A percentile compares a stretch with the other conserved stretches of the same genome.
Conservation (phyloP, 2,329 filamentous ascomycete genomes). For the Neofusicoccum kwambonambiense region DNA sequence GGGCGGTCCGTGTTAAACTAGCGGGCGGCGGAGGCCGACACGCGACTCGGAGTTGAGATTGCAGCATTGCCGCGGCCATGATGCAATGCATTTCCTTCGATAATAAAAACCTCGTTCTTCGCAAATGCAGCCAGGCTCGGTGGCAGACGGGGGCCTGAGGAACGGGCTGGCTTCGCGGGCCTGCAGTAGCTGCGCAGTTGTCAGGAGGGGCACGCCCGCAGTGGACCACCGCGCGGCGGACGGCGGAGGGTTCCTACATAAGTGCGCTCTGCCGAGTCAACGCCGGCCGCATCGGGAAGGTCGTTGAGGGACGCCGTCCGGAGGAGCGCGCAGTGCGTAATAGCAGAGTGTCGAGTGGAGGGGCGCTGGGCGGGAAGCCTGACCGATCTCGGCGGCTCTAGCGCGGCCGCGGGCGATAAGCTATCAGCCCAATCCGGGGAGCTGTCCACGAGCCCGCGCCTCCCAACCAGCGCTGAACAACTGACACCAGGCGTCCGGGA, state of each 20-base stretch:
- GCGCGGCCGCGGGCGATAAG: not conserved
- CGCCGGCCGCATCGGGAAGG: not conserved
- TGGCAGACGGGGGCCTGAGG: not conserved
- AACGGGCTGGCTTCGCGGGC: no score
- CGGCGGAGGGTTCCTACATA: not conserved
- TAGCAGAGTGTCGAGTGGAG: not conserved
- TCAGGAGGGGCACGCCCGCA: not conserved
- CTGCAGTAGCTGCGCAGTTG: not conserved
- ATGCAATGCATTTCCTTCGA: not conserved
- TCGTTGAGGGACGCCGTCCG: not conserved
- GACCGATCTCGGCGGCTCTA: no score
- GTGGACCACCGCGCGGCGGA: not conserved
- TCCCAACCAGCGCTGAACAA: not conserved
- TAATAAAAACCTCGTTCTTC: not conserved
- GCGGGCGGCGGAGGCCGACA: not conserved
- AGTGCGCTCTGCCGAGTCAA: not conserved
- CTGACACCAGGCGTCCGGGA: not conserved
- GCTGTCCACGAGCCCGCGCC: not conserved
- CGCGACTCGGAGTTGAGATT: not conserved
- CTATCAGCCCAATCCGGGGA: conserved; percentile 1
- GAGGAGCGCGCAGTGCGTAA: not conserved
- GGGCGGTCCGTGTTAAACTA: not conserved
- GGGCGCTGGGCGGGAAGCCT: no score
- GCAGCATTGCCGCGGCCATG: not conserved
- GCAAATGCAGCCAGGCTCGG: not conserved